phyloP scores from a whole-genome alignment of 2,329 filamentous ascomycete genomes.

The Fusarium lyarnte region DNA sequence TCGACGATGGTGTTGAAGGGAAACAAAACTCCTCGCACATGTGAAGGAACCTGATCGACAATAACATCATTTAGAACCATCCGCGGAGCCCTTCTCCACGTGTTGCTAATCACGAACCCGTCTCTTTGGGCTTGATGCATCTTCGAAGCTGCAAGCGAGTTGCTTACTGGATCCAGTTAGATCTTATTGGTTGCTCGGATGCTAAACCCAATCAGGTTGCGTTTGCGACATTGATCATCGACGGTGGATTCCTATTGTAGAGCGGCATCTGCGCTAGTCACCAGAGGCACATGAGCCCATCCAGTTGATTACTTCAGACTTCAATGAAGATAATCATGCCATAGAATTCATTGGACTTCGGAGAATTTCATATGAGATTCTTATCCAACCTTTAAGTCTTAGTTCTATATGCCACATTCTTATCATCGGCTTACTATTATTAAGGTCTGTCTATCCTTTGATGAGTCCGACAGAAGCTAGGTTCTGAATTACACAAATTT shows the following conservation, averaged over 20 bases:
- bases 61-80: neutral
- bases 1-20: neutral
- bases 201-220: constrained; percentile 35
- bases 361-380: neutral
- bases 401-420: neutral
- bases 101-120: neutral
- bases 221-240: constrained; percentile 28
- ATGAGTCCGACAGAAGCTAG: neutral
- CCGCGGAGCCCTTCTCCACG: neutral
- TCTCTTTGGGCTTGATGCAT: neutral
- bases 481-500: neutral
- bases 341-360: neutral
- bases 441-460: neutral
- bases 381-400: neutral
- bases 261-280: neutral
- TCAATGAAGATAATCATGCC: neutral
- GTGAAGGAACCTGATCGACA: neutral
- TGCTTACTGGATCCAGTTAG: neutral
- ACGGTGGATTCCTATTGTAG: neutral
- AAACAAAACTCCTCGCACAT: neutral
- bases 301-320: neutral
- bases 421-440: neutral
- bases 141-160: neutral
- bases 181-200: constrained; percentile 24
- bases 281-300: neutral